Conservation (phyloP, 2,329 filamentous ascomycete species). For the Fusarium illudens region DNA sequence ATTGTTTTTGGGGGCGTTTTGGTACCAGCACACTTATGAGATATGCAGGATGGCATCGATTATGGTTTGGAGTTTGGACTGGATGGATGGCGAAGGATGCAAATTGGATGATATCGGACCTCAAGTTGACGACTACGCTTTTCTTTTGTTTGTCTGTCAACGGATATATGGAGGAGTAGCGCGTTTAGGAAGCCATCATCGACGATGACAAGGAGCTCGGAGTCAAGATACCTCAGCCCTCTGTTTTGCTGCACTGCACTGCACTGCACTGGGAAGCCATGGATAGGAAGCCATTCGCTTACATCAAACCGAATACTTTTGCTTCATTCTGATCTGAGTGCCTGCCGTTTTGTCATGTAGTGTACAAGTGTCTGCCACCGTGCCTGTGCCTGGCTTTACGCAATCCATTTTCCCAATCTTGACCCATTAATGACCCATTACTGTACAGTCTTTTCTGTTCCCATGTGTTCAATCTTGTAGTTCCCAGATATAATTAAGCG, state of each 20-base stretch:
- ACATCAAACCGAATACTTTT: not conserved
- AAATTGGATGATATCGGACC: not conserved
- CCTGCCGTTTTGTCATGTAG: not conserved
- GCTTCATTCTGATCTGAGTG: conserved; percentile 13
- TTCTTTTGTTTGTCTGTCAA: conserved; percentile 4
- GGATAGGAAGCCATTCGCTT: conserved; percentile 19
- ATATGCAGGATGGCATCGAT: not conserved
- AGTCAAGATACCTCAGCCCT: conserved; percentile 34
- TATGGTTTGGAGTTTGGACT: conserved; percentile 15
- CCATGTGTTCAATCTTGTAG: not conserved
- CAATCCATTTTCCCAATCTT: not conserved
- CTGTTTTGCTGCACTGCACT: conserved; percentile 4
- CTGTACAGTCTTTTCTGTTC: not conserved
- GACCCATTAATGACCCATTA: not conserved
- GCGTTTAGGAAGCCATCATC: not conserved
- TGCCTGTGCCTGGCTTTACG: not conserved
- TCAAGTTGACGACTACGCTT: not conserved
- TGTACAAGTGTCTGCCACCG: conserved; percentile 4
- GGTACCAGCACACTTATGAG: not conserved
- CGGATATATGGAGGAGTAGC: not conserved
- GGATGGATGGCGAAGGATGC: not conserved
- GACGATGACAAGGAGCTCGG: conserved; percentile 25
- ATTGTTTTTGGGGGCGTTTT: not conserved
- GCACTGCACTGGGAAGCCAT: conserved; percentile 12
- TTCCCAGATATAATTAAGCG: not conserved